These are phyloP conservation scores for Phaeosphaeriaceae sp. DNA, from an alignment of 2,329 filamentous ascomycete species.

Conservation along the genomic window DNA sequence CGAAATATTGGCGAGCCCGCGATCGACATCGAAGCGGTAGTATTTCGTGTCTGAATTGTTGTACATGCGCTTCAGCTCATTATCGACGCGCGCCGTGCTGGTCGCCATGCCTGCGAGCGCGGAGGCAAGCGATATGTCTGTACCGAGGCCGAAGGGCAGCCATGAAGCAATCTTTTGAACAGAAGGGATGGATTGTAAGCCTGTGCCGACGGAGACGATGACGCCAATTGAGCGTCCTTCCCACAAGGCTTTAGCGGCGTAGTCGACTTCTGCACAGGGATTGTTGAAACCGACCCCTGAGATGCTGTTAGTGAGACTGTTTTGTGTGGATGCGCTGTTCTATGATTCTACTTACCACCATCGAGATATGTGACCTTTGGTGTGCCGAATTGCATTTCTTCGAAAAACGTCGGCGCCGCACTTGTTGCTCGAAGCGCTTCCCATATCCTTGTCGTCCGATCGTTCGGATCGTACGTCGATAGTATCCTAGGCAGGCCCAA, in stretches of 20 bases:
- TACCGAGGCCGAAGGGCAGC: slow-evolving; percentile 50
- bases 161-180: slow-evolving; percentile 46
- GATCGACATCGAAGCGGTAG: slow-evolving; percentile 50
- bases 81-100: slow-evolving; percentile 48
- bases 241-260: slow-evolving; percentile 54
- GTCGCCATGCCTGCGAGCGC: slow-evolving; percentile 49
- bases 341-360: slow-evolving; percentile 37
- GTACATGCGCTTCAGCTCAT: slow-evolving; percentile 52
- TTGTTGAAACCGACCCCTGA: slow-evolving; percentile 56
- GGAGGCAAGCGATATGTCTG: slow-evolving; percentile 45
- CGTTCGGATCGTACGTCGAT: slow-evolving; percentile 49
- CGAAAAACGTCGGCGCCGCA: slow-evolving; percentile 60
- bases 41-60: slow-evolving; percentile 45
- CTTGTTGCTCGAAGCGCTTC: slow-evolving; percentile 61
- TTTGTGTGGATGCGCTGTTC: background rate
- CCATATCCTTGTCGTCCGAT: slow-evolving; percentile 53
- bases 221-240: slow-evolving; percentile 46
- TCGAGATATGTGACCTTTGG: slow-evolving; percentile 58
- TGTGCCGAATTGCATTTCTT: slow-evolving; percentile 58
- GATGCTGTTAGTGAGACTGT: background rate
- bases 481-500: slow-evolving; percentile 46
- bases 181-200: slow-evolving; percentile 47
- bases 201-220: slow-evolving; percentile 50
- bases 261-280: slow-evolving; percentile 58
- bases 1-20: slow-evolving; percentile 47